Percentiles rank a stretch among this genome's conserved stretches.
phyloP scores from a whole-genome alignment of 2,329 filamentous ascomycete genomes.

The Scedosporium aurantiacum region DNA sequence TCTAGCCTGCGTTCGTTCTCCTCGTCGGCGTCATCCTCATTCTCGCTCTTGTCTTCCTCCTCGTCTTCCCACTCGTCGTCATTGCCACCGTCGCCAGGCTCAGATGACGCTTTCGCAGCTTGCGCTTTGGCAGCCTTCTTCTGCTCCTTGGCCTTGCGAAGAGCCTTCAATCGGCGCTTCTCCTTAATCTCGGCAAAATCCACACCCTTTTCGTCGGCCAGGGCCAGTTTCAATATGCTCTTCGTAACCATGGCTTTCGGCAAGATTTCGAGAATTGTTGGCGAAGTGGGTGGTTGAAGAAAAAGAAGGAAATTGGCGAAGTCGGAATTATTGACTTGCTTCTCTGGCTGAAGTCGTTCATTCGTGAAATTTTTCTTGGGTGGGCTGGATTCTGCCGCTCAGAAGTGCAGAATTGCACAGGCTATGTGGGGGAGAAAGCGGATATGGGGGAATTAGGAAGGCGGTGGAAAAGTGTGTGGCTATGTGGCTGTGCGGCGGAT shows the following conservation, averaged over 20 bases:
- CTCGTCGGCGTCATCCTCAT: constrained; percentile 21
- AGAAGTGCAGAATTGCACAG: background rate
- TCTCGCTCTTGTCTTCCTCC: constrained; percentile 26
- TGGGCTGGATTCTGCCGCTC: constrained; percentile 5
- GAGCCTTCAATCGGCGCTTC: constrained; percentile 34
- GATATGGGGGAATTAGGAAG: background rate
- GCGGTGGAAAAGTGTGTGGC: background rate
- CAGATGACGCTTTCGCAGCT: constrained; percentile 9
- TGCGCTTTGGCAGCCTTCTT: constrained; percentile 11
- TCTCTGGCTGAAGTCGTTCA: background rate
- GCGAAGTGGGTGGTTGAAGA: background rate
- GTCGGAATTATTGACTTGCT: background rate
- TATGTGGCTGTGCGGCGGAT: background rate
- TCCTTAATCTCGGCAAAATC: constrained; percentile 42
- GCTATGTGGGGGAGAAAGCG: background rate
- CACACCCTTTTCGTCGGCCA: constrained; percentile 42
- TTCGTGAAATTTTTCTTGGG: constrained; percentile 4
- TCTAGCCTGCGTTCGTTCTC: constrained; percentile 28
- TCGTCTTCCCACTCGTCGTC: constrained; percentile 13
- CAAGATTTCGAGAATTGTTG: background rate
- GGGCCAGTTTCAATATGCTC: constrained; percentile 41
- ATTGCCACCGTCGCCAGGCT: constrained; percentile 13
- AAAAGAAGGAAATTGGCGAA: background rate
- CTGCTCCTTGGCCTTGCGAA: constrained; percentile 25
- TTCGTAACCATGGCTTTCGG: constrained; percentile 27